Conservation (phyloP, 2,329 filamentous ascomycete genomes). For the Golovinomyces cichoracearum region DNA sequence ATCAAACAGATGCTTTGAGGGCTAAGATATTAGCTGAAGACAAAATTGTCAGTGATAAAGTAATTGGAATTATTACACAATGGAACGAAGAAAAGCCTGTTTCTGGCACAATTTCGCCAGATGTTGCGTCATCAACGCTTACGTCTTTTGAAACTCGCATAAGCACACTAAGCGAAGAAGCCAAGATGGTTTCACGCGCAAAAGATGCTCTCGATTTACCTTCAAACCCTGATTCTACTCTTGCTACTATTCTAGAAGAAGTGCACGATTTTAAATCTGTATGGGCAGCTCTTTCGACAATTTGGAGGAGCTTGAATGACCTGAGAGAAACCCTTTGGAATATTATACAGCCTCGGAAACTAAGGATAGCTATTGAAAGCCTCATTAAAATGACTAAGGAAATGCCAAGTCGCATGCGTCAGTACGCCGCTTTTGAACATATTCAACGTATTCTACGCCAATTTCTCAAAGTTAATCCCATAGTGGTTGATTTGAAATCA, state of each 20-base stretch:
- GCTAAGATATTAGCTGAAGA: slow-evolving; percentile 92
- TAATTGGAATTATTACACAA: slow-evolving; percentile 54
- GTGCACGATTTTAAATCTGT: slow-evolving; percentile 98
- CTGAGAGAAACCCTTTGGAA: slow-evolving; percentile 83
- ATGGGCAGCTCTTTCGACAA: slow-evolving; percentile 82
- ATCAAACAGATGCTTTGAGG: slow-evolving; percentile 80
- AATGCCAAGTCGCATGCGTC: slow-evolving; percentile 96
- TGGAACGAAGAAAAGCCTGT: slow-evolving; percentile 97
- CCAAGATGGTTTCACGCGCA: slow-evolving; percentile 80
- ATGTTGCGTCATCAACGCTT: slow-evolving; percentile 62
- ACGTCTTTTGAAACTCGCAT: slow-evolving; percentile 63
- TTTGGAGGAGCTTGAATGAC: slow-evolving; percentile 90
- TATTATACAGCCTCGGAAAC: slow-evolving; percentile 80
- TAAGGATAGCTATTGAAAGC: slow-evolving; percentile 66
- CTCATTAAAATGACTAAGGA: slow-evolving; percentile 96
- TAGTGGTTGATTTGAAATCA: slow-evolving; percentile 76
- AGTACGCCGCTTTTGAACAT: slow-evolving; percentile 98
- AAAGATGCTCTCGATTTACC: slow-evolving; percentile 91
- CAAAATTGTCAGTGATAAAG: slow-evolving; percentile 68
- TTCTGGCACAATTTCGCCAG: slow-evolving; percentile 74
- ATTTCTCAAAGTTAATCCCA: slow-evolving; percentile 68
- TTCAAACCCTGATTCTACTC: slow-evolving; percentile 49
- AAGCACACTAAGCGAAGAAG: slow-evolving; percentile 61
- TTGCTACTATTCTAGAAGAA: slow-evolving; percentile 72
- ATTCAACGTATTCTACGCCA: slow-evolving; percentile 76